These are phyloP conservation scores for Dictyostelium firmibasis DNA, from an alignment of 78 protist genomes.

Conservation along the genomic window DNA sequence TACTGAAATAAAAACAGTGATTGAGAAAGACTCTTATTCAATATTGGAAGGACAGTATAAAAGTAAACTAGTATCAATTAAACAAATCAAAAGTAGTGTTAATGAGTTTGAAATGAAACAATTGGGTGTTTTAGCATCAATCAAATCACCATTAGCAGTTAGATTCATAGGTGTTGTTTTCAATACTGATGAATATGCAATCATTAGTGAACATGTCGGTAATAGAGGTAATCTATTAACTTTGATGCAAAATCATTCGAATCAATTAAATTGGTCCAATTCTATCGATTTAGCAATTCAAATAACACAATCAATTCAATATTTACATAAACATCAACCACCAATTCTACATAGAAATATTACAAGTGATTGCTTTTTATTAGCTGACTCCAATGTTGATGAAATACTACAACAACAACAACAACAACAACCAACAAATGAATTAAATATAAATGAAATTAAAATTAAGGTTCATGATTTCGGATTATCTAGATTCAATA, in stretches of 20 bases:
- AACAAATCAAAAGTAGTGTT: background rate
- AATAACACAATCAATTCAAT: slow-evolving; percentile 31
- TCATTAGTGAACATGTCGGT: slow-evolving; percentile 12
- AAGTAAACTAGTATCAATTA: slow-evolving; percentile 7
- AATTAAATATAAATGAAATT: background rate
- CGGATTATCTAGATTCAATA: slow-evolving; percentile 38
- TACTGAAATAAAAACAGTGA: background rate
- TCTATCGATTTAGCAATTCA: slow-evolving; percentile 46
- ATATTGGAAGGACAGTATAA: slow-evolving; percentile 15
- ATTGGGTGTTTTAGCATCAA: slow-evolving; percentile 15
- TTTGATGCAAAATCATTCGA: background rate
- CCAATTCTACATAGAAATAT: slow-evolving; percentile 56
- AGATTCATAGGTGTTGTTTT: slow-evolving; percentile 57
- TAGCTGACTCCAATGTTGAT: background rate
- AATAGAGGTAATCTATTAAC: background rate
- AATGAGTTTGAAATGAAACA: slow-evolving; percentile 40
- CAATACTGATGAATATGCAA: slow-evolving; percentile 37
- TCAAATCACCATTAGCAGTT: slow-evolving; percentile 1
- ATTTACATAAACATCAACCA: slow-evolving; percentile 38
- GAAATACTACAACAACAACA: background rate
- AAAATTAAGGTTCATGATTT: slow-evolving; percentile 22
- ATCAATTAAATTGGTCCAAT: background rate
- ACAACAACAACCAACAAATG: background rate
- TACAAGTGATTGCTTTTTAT: slow-evolving; percentile 30
- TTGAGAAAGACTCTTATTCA: background rate